Conservation (phyloP, 1,139 yeast genomes). For the Candida pseudocylindracea region DNA sequence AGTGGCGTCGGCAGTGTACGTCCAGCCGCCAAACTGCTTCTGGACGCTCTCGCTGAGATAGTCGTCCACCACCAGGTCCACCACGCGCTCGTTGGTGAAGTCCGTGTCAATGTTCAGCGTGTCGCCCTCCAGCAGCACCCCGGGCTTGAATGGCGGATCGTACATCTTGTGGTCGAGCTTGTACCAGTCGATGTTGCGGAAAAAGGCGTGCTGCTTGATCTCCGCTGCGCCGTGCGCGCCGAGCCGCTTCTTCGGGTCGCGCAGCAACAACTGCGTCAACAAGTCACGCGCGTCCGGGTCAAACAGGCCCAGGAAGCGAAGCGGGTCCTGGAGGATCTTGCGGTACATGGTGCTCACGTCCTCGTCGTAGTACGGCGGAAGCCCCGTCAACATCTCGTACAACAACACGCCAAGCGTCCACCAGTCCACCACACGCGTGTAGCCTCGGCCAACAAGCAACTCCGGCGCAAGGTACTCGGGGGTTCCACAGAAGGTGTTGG, state of each 20-base stretch:
- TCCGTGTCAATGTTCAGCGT: conserved; percentile 88
- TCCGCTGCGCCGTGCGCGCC: conserved; percentile 49
- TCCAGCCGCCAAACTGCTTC: conserved; percentile 97
- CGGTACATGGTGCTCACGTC: conserved; percentile 89
- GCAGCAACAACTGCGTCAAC: conserved; percentile 49
- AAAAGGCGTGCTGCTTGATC: conserved; percentile 70
- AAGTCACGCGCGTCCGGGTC: conserved; percentile 80
- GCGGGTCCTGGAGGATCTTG: conserved; percentile 73
- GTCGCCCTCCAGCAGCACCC: conserved; percentile 68
- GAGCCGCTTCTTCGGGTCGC: conserved; percentile 68
- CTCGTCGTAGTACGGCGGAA: conserved; percentile 51
- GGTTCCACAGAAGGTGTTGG: conserved; percentile 29
- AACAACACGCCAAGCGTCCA: conserved; percentile 92
- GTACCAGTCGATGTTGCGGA: conserved; percentile 81
- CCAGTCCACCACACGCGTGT: conserved; percentile 90
- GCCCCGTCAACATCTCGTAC: conserved; percentile 71
- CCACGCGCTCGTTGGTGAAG: conserved; percentile 82
- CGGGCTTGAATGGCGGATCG: conserved; percentile 90
- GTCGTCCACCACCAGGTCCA: conserved; percentile 90
- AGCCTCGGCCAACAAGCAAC: conserved; percentile 73
- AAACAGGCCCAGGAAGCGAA: conserved; percentile 73
- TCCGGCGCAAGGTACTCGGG: conserved; percentile 72
- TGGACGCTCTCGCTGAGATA: conserved; percentile 78
- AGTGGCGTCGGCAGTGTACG: conserved; percentile 48
- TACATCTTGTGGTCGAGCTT: conserved; percentile 70